Conservation (phyloP, 148 eudicot genomes). For the Rhododendron molle region DNA sequence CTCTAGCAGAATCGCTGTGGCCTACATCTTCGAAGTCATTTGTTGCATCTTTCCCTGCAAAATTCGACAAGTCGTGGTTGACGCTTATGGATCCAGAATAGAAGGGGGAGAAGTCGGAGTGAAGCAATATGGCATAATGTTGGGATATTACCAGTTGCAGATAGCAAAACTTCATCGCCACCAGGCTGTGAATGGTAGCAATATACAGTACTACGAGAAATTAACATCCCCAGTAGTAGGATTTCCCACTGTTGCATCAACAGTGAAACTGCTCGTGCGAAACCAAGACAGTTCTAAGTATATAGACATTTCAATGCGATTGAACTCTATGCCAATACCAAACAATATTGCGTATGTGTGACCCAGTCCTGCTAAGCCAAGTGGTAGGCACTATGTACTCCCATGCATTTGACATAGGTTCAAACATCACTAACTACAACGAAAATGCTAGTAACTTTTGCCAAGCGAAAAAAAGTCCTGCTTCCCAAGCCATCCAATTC, state of each 20-base stretch:
- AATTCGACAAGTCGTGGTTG: background rate
- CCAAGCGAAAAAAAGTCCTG: background rate
- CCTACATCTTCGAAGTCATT: constrained; percentile 85
- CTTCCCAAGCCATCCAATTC: background rate
- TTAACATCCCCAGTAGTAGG: background rate
- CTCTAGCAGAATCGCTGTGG: constrained; percentile 75
- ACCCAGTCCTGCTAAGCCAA: background rate
- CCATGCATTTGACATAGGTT: no score
- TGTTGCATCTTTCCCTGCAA: constrained; percentile 79
- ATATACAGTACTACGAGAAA: background rate
- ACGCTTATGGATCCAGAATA: background rate
- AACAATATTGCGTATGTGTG: background rate
- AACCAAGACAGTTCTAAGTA: background rate
- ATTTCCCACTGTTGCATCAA: background rate
- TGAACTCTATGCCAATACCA: background rate
- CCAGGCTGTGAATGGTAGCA: constrained; percentile 35
- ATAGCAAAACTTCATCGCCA: constrained; percentile 84
- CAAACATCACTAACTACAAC: no score
- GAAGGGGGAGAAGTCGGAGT: background rate
- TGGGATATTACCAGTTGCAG: constrained; percentile 67
- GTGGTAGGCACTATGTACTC: no score
- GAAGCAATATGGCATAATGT: background rate
- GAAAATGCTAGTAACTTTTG: no score
- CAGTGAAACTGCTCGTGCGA: background rate
- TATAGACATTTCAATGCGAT: background rate